These are phyloP conservation scores for Ceratorhiza oryzae-sativae DNA, from an alignment of 1,284 basidiomycete species.

Conservation along the genomic window DNA sequence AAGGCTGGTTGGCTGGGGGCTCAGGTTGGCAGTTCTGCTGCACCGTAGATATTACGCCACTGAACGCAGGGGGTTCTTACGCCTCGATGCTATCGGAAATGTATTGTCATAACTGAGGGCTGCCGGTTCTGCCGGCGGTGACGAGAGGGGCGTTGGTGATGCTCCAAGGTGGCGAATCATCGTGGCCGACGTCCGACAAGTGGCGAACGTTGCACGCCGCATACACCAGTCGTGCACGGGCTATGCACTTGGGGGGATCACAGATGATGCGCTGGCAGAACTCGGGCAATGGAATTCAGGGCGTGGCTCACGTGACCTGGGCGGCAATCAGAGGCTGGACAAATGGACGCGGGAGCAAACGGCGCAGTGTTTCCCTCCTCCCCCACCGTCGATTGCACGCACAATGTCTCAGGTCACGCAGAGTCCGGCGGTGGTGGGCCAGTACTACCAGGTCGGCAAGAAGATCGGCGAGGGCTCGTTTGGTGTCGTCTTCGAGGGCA, in stretches of 20 bases:
- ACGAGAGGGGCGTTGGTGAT: constrained; percentile 41
- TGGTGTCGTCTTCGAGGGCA: constrained; percentile 42
- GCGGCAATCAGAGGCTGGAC: constrained; percentile 13
- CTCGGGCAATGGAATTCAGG: constrained; percentile 1
- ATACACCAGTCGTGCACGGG: too few species aligned
- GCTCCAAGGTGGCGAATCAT: too few species aligned
- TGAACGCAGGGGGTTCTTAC: too few species aligned
- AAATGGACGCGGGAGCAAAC: constrained; percentile 26
- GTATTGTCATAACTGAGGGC: too few species aligned
- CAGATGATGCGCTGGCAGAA: too few species aligned
- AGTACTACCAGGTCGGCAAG: constrained; percentile 62
- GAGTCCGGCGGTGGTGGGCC: constrained; percentile 42
- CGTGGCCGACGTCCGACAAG: too few species aligned
- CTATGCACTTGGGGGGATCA: too few species aligned
- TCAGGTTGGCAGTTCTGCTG: constrained; percentile 57
- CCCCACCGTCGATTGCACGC: not conserved
- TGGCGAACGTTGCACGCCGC: too few species aligned
- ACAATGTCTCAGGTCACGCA: constrained; percentile 20
- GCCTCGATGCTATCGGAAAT: not conserved
- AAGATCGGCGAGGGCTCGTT: constrained; percentile 86
- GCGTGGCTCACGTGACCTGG: constrained; percentile 13
- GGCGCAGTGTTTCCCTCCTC: constrained; percentile 4
- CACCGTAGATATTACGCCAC: too few species aligned
- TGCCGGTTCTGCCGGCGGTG: constrained; percentile 42
- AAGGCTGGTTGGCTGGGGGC: too few species aligned